These are phyloP conservation scores for Bruguiera hainesii DNA, from an alignment of 441 rosid genomes.

Conservation along the genomic window DNA sequence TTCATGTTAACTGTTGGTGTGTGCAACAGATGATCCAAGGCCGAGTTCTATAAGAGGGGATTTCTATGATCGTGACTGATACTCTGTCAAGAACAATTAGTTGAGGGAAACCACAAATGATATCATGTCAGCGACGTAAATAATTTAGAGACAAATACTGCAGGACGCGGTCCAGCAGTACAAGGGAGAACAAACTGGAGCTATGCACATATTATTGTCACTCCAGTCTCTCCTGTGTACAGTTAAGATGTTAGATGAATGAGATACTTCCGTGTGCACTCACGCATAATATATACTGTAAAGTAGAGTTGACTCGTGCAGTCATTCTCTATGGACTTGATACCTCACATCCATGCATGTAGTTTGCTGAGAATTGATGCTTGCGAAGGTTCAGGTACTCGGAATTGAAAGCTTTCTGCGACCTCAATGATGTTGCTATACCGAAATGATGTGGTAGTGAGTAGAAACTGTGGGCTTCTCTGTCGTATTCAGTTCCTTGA, in stretches of 20 bases:
- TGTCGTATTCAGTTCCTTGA: no score
- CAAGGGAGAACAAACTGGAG: background rate
- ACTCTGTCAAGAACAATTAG: conserved; percentile 1
- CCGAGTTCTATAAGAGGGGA: conserved; percentile 46
- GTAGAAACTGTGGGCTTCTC: no score
- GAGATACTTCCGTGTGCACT: background rate
- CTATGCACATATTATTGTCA: no score
- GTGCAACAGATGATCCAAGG: conserved; percentile 43
- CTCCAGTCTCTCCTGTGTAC: background rate
- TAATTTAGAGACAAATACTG: conserved; percentile 17
- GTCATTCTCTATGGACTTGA: no score
- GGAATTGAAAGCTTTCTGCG: no score
- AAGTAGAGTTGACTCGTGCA: no score
- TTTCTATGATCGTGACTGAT: conserved; percentile 33
- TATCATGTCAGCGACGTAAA: conserved; percentile 18
- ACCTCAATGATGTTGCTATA: no score
- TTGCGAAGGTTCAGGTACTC: no score
- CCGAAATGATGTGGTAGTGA: no score
- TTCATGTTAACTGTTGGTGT: background rate
- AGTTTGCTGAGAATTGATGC: no score
- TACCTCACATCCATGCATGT: no score
- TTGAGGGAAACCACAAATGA: background rate
- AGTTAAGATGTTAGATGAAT: background rate
- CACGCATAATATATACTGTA: background rate
- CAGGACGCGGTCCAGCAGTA: background rate